These are phyloP conservation scores for Lithospermum erythrorhizon DNA, from an alignment of 257 asterid genomes.

Conservation along the genomic window DNA sequence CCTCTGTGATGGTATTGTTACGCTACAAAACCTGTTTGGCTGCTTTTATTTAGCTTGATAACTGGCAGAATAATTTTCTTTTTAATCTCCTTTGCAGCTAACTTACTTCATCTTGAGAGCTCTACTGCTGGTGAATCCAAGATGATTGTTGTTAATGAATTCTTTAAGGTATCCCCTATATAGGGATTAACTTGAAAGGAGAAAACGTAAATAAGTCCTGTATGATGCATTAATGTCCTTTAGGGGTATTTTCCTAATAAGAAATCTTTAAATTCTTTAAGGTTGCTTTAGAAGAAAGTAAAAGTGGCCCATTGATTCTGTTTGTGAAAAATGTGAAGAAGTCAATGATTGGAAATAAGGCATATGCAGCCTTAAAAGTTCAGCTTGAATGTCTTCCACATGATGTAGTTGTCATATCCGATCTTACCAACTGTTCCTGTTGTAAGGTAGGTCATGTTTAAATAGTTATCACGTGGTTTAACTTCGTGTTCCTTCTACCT, in stretches of 20 bases:
- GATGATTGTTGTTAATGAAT: slow-evolving; percentile 63
- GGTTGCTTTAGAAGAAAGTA: slow-evolving; percentile 70
- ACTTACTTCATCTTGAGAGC: slow-evolving; percentile 65
- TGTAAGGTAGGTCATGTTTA: slow-evolving; percentile 43
- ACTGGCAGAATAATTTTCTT: slow-evolving; percentile 1
- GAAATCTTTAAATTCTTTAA: slow-evolving; percentile 1
- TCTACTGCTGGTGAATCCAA: slow-evolving; percentile 56
- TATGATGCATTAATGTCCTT: too few species aligned
- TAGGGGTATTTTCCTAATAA: too few species aligned
- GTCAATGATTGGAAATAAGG: slow-evolving; percentile 49
- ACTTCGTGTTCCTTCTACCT: too few species aligned
- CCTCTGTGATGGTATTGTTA: slow-evolving; percentile 61
- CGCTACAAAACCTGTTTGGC: background rate
- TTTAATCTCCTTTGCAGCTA: slow-evolving; percentile 44
- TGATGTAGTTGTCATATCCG: slow-evolving; percentile 64
- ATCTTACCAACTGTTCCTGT: slow-evolving; percentile 80
- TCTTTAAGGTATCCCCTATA: slow-evolving; percentile 52
- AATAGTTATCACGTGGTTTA: too few species aligned
- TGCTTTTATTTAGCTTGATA: slow-evolving; percentile 4
- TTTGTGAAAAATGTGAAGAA: slow-evolving; percentile 83
- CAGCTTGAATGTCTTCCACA: slow-evolving; percentile 72
- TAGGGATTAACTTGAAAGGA: slow-evolving; percentile 3
- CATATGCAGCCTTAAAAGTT: slow-evolving; percentile 47
- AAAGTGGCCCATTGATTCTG: slow-evolving; percentile 45
- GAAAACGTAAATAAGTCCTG: too few species aligned